Base-by-base conservation (phyloP, 345 rosid species). In the Mallotus nudiflorus region DNA sequence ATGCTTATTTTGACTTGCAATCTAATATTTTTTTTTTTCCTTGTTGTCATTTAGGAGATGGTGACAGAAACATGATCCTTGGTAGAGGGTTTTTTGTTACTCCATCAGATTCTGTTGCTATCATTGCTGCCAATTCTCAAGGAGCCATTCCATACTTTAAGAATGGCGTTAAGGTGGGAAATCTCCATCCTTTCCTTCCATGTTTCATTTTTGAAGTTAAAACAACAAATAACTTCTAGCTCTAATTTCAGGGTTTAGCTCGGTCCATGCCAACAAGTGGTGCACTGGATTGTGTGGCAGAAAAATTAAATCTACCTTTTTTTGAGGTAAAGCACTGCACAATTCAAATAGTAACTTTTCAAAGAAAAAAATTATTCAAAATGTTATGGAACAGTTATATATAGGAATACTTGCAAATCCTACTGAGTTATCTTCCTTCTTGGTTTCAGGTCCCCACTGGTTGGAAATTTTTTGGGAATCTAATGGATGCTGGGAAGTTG, bases 241-340 rank as follows among this genome's bases (percentile, higher is more conserved):
- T 68, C 56, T 37, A 62, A 62, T 72, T 82, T 40, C 84, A 90
- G 97, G 96, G 97, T 72, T 85, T 95, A 59, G 97, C 99, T 63
- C 87, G 96, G 77, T 95, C 97, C 33, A 90, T 95, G 97, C 99
- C 99, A 27, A 95, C 97, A 28, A 95, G 94, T 74, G 96, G 97
- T 71, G 97, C 99, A 56, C 94, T 95, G 71, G 99, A 90, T 84
- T 85, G 91, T 49, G 97, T 95, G 78, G 96, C 99, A 50, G 85
- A 84, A 78, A 92, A 92, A 75, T 69, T 92, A 78, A 83, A 82
- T 73, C 94, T 92, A 77, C 86, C 87, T 27, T 92, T 89, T 79
- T 90, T 95, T 62, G 99, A 92, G 96, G 97, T 92, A n/a, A 62
- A 54, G 33, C 46, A 46, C 71, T 10, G 69, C 67, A 65, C 74